phyloP scores from a whole-genome alignment of 1,284 basidiomycete genomes.

The Waitea zeae region DNA sequence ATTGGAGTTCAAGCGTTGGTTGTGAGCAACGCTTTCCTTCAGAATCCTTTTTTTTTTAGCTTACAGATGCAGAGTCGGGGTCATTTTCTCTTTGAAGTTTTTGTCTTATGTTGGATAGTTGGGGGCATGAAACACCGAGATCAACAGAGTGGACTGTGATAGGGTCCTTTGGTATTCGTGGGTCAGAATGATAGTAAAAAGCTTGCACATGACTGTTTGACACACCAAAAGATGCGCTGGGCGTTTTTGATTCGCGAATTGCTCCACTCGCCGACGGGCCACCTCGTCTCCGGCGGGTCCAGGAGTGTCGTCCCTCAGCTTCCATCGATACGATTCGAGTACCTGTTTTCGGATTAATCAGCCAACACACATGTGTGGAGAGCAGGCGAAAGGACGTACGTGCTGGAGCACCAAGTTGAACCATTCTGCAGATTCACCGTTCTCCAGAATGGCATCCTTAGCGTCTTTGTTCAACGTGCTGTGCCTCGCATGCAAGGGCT shows the following conservation, averaged over 20 bases:
- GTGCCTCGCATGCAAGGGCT: too few relatives aligned
- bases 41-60: slow-evolving; percentile 6
- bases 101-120: slow-evolving; percentile 37
- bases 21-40: neutral
- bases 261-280: slow-evolving; percentile 50
- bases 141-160: slow-evolving; percentile 63
- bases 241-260: slow-evolving; percentile 51
- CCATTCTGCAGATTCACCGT: slow-evolving; percentile 56
- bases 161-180: slow-evolving; percentile 32
- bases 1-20: slow-evolving; percentile 3
- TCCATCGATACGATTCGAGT: slow-evolving; percentile 52
- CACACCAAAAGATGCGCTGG: slow-evolving; percentile 51
- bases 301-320: slow-evolving; percentile 38
- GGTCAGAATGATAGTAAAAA: slow-evolving; percentile 1
- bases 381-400: slow-evolving; percentile 20
- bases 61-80: neutral
- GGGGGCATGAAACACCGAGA: slow-evolving; percentile 52
- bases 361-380: neutral
- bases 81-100: slow-evolving; percentile 11
- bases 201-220: slow-evolving; percentile 3
- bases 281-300: slow-evolving; percentile 57
- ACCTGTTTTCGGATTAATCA: slow-evolving; percentile 22
- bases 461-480: slow-evolving; percentile 2
- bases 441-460: neutral
- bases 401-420: slow-evolving; percentile 53